Base-by-base conservation (phyloP, 768 basidiomycete species). In the Hydnomerulius pinastri region DNA sequence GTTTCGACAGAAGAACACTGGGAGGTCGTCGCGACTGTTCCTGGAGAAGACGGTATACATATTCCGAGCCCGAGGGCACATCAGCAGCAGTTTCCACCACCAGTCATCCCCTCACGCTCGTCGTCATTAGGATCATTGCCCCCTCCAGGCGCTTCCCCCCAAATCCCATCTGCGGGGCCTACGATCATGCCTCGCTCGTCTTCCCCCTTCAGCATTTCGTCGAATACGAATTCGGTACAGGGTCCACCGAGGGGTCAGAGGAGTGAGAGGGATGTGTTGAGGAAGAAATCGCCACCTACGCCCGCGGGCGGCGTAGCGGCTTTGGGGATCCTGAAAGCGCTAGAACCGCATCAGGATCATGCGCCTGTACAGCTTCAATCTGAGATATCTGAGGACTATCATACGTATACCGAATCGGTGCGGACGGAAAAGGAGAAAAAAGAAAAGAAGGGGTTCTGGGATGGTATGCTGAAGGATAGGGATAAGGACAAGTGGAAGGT, bases 401-500 rank as follows among this genome's bases (percentile, higher is more conserved):
- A 63, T 27, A 50, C 55, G 18, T 54, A 54, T 55, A 48, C 55
- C 25, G 59, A 57, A 28, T 53, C 47, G 4, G 50, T 61, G 17
- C 68, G 65, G 47, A 67, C 68, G 56, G 73, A 68, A 8, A 66
- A 53, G 47, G 75, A 79, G 56, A 77, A 74, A 65, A 77, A 72
- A 58, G 79, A 82, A 57, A 77, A 76, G 60, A 79, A 75, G 50
- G 71, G 76, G 0, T 83, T 85, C 56, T 84, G 83, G 83, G 75
- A 71, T 9, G 64, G 63, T 10, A 64, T 68, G 50, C 46, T 70
- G 12, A 64, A 64, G 41, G 71, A 74, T 30, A 67, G 65, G 21
- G 72, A 71, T 2, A 66, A 50, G 48, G 72, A 74, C 29, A 63
- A 48, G 23, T 68, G 69, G 51, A 62, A 33, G 43, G 51, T 42